These are phyloP conservation scores for Crithidia expoeki DNA, from an alignment of 208 protist genomes.

Conservation along the genomic window DNA sequence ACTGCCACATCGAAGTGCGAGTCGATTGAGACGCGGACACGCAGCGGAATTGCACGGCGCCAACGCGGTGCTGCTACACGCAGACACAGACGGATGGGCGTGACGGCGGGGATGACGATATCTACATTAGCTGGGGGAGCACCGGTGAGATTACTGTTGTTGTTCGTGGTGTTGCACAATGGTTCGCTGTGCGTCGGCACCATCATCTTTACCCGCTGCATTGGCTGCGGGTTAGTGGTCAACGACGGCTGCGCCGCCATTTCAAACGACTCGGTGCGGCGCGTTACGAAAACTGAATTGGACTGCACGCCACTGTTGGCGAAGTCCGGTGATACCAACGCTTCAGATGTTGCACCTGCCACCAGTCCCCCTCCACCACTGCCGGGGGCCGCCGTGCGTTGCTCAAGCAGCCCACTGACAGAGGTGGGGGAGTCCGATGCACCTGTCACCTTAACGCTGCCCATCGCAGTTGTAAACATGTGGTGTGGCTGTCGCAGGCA, in stretches of 20 bases:
- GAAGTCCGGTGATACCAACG: too few species aligned
- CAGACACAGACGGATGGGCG: slow-evolving; percentile 56
- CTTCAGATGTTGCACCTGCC: too few species aligned
- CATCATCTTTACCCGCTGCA: slow-evolving; percentile 9
- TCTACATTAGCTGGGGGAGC: slow-evolving; percentile 3
- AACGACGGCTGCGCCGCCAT: neutral
- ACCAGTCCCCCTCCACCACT: neutral
- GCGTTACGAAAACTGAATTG: slow-evolving; percentile 2
- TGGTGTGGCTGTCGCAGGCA: neutral
- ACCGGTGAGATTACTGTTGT: neutral
- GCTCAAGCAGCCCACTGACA: neutral
- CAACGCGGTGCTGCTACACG: slow-evolving; percentile 55
- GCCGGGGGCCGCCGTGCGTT: neutral
- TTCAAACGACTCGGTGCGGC: slow-evolving; percentile 24
- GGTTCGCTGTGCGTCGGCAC: neutral
- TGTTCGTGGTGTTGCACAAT: neutral
- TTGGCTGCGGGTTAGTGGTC: neutral
- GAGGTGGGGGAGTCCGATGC: neutral
- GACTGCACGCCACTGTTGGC: neutral
- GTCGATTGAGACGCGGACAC: slow-evolving; percentile 60
- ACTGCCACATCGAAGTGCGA: slow-evolving; percentile 69
- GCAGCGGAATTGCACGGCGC: slow-evolving; percentile 64
- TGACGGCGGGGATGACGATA: slow-evolving; percentile 62
- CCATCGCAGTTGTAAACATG: neutral
- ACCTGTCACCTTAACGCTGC: neutral